Evolutionary conservation across 1,139 yeast species (phyloP).

Genomic region (Casaregolazyma suthepensis): DNA sequence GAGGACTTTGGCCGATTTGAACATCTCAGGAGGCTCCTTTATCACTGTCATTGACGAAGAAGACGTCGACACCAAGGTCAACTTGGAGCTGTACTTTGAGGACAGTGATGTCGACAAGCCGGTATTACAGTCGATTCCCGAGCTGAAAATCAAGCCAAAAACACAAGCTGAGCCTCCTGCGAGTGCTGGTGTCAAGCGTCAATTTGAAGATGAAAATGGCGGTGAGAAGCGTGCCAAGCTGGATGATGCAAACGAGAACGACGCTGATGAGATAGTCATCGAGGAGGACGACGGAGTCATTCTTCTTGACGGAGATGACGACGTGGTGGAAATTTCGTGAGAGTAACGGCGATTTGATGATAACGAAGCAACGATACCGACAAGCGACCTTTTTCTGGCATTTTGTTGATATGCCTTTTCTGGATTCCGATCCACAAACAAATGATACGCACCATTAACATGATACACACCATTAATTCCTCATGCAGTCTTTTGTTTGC

Average conservation of each 20-base stretch:
- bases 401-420: too few species aligned
- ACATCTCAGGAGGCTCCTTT: slow-evolving; percentile 52
- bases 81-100: slow-evolving; percentile 58
- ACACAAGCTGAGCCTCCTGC: slow-evolving; percentile 15
- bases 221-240: slow-evolving; percentile 19
- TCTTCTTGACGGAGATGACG: slow-evolving; percentile 22
- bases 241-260: slow-evolving; percentile 17
- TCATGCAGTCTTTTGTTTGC: slow-evolving; percentile 1
- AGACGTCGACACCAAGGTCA: slow-evolving; percentile 49
- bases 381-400: too few species aligned
- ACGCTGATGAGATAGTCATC: slow-evolving; percentile 19
- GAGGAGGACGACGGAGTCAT: slow-evolving; percentile 28
- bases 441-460: too few species aligned
- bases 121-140: slow-evolving; percentile 7
- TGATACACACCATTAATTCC: not conserved
- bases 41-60: slow-evolving; percentile 73
- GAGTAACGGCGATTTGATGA: too few species aligned
- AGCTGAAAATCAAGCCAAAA: slow-evolving; percentile 13
- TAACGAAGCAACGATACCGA: too few species aligned
- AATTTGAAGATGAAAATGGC: slow-evolving; percentile 3
- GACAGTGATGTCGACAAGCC: slow-evolving; percentile 12
- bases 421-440: too few species aligned
- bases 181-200: slow-evolving; percentile 2
- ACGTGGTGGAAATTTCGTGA: slow-evolving; percentile 2
- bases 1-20: slow-evolving; percentile 47